Evolutionary conservation across 805 yeast species (phyloP).

Genomic region (Barnettozyma vustinii): DNA sequence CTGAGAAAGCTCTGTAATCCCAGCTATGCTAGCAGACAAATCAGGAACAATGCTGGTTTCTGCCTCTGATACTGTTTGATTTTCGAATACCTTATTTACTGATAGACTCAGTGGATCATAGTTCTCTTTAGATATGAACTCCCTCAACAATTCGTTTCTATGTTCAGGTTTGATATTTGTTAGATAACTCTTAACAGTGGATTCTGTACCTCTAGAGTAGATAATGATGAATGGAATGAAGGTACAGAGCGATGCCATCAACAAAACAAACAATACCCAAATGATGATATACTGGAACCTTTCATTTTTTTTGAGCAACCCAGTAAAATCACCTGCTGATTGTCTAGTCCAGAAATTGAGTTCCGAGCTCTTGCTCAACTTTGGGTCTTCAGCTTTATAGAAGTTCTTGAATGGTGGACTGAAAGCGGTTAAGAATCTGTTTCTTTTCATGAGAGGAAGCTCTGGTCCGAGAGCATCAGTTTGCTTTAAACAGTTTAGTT

Average conservation of each 20-base stretch:
- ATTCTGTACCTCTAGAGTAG: conserved; percentile 30
- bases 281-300: conserved; percentile 9
- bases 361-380: conserved; percentile 9
- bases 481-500: conserved; percentile 10
- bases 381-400: conserved; percentile 16
- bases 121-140: not conserved
- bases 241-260: conserved; percentile 14
- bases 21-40: conserved; percentile 16
- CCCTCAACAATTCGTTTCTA: conserved; percentile 18
- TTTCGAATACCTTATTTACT: not conserved
- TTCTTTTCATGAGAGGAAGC: not conserved
- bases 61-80: not conserved
- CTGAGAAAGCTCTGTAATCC: conserved; percentile 25
- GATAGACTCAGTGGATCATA: not conserved
- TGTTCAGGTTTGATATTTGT: conserved; percentile 22
- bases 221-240: conserved; percentile 22
- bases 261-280: conserved; percentile 17
- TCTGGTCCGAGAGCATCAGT: not conserved
- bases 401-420: conserved; percentile 12
- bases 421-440: not conserved
- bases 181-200: conserved; percentile 26
- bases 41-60: conserved; percentile 1
- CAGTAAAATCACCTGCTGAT: conserved; percentile 1
- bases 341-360: conserved; percentile 5
- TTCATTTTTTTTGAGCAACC: not conserved